These are phyloP conservation scores for Brassica hybrid DNA, from an alignment of 441 rosid species.

Conservation along the genomic window DNA sequence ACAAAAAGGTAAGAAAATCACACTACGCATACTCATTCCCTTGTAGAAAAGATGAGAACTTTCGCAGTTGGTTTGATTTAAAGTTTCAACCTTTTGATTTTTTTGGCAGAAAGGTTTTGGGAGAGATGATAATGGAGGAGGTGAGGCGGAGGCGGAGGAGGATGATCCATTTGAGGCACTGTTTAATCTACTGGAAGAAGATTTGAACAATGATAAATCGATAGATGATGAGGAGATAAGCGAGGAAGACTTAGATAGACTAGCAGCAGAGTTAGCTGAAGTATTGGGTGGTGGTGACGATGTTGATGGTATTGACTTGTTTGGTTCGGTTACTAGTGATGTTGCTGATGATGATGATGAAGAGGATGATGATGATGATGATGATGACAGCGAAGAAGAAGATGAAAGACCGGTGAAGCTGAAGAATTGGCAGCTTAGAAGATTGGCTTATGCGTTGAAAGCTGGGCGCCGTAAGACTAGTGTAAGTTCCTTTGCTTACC, in stretches of 20 bases:
- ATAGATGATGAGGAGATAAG: slow-evolving; percentile 60
- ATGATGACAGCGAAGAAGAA: slow-evolving; percentile 38
- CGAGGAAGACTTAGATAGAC: slow-evolving; percentile 69
- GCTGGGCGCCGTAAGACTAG: slow-evolving; percentile 82
- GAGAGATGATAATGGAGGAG: slow-evolving; percentile 26
- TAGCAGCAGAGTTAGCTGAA: slow-evolving; percentile 67
- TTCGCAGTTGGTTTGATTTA: too few species aligned
- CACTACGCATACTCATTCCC: neutral
- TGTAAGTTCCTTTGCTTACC: slow-evolving; percentile 49
- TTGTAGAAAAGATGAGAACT: neutral
- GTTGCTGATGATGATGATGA: slow-evolving; percentile 36
- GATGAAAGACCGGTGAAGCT: slow-evolving; percentile 58
- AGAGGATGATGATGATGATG: slow-evolving; percentile 33
- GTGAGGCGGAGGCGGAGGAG: slow-evolving; percentile 49
- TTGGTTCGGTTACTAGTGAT: slow-evolving; percentile 39
- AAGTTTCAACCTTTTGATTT: neutral
- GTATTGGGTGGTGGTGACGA: slow-evolving; percentile 63
- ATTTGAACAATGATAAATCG: slow-evolving; percentile 56
- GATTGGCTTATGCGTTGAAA: slow-evolving; percentile 80
- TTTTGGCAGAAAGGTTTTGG: slow-evolving; percentile 29
- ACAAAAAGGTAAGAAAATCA: slow-evolving; percentile 47
- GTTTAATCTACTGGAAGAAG: slow-evolving; percentile 71
- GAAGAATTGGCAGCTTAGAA: slow-evolving; percentile 91
- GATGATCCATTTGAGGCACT: slow-evolving; percentile 83
- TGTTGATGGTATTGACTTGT: slow-evolving; percentile 41